Percentiles rank a stretch among this genome's conserved stretches.
Evolutionary conservation across 1,284 basidiomycete species (phyloP).

Genomic region (Austroboletus niveus): DNA sequence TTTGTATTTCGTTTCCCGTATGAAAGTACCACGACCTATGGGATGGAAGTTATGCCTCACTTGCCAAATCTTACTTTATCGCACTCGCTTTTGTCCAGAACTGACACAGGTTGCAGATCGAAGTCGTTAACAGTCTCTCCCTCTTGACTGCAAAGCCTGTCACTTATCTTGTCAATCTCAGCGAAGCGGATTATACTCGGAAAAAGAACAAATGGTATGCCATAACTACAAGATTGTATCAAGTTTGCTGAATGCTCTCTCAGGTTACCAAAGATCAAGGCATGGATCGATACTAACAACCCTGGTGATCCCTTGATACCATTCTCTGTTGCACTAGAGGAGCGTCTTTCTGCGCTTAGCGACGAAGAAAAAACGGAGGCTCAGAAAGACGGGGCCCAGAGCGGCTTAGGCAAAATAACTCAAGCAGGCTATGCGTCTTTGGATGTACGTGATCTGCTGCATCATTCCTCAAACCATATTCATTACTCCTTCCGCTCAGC

Average conservation of each 20-base stretch:
- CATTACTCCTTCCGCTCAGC: constrained; percentile 38
- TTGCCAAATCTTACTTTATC: constrained; percentile 32
- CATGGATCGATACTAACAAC: constrained; percentile 97
- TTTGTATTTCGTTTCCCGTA: constrained; percentile 35
- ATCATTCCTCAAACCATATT: neutral
- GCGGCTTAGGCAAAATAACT: constrained; percentile 87
- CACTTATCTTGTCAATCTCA: constrained; percentile 97
- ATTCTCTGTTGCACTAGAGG: constrained; percentile 95
- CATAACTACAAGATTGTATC: neutral
- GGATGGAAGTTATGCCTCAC: constrained; percentile 66
- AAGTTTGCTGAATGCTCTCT: constrained; percentile 3
- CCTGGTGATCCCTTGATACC: constrained; percentile 95
- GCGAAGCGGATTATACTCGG: constrained; percentile 91
- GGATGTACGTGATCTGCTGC: constrained; percentile 49
- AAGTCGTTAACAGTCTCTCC: constrained; percentile 90
- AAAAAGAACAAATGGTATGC: constrained; percentile 98
- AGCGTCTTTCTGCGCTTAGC: constrained; percentile 74
- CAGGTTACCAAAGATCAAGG: constrained; percentile 95
- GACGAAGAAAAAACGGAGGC: constrained; percentile 76
- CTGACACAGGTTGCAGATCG: constrained; percentile 62
- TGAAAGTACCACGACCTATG: constrained; percentile 63
- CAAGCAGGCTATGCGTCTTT: constrained; percentile 87
- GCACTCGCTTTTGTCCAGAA: constrained; percentile 6
- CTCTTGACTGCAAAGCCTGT: constrained; percentile 97
- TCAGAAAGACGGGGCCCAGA: constrained; percentile 71